Evolutionary conservation across 176 grass and related monocot genomes (phyloP).

Genomic region (Urochloa ruziziensis): DNA sequence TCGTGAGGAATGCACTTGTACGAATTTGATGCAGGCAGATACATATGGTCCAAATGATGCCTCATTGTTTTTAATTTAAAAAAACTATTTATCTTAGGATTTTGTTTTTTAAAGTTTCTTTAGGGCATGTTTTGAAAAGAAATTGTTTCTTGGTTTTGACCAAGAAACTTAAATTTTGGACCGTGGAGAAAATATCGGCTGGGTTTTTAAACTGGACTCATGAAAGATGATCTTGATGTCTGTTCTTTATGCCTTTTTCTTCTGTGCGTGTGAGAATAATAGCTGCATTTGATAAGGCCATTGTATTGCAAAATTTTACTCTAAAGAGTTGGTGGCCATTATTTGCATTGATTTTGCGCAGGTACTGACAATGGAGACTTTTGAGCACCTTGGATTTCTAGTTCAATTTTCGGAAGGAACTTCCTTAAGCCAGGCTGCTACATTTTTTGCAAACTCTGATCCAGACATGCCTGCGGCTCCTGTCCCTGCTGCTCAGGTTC

Average conservation of each 20-base stretch:
- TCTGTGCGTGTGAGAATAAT: not conserved
- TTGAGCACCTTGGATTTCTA: conserved; percentile 94
- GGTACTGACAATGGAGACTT: conserved; percentile 86
- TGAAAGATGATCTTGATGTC: conserved; percentile 8
- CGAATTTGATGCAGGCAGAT: not conserved
- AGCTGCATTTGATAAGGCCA: not conserved
- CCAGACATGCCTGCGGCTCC: conserved; percentile 92
- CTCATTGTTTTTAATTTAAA: not conserved
- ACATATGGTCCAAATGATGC: not conserved
- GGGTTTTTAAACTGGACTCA: not conserved
- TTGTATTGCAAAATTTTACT: not conserved
- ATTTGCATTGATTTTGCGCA: conserved; percentile 26
- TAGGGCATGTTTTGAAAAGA: too few relatives aligned
- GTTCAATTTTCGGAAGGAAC: conserved; percentile 78
- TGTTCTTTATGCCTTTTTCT: not conserved
- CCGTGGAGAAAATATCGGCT: not conserved
- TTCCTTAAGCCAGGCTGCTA: conserved; percentile 73
- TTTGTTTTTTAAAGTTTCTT: not conserved
- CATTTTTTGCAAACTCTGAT: conserved; percentile 97
- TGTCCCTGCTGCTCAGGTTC: conserved; percentile 74
- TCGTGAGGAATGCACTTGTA: not conserved
- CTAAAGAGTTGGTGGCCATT: not conserved
- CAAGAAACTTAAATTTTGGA: conserved; percentile 3
- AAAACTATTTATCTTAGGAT: conserved; percentile 7
- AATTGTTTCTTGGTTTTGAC: not conserved